phyloP scores from a whole-genome alignment of 768 basidiomycete species.

The Coprinopsis cinerea region DNA sequence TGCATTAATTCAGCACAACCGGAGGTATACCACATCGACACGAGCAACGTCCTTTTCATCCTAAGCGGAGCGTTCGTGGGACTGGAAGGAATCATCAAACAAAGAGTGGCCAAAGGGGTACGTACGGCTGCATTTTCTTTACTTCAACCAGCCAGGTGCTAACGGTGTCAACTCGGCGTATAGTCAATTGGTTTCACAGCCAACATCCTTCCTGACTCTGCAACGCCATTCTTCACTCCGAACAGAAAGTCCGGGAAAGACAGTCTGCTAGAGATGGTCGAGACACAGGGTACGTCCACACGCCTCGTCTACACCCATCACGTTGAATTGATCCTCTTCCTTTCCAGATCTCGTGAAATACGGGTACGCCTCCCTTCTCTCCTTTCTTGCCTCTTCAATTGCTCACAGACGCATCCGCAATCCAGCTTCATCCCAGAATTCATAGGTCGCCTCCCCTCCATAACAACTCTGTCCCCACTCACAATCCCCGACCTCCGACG shows the following conservation, averaged over 20 bases:
- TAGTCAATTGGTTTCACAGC: conserved; percentile 86
- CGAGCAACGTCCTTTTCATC: conserved; percentile 91
- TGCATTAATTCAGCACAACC: conserved; percentile 37
- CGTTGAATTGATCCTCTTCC: too few relatives aligned
- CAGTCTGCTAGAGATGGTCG: conserved; percentile 61
- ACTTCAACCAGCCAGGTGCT: background rate
- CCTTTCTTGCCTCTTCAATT: too few relatives aligned
- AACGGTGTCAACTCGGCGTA: conserved; percentile 6
- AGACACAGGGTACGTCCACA: conserved; percentile 51
- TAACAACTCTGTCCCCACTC: conserved; percentile 77
- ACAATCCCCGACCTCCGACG: conserved; percentile 77
- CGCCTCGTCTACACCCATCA: background rate
- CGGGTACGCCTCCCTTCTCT: too few relatives aligned
- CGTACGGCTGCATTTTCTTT: too few relatives aligned
- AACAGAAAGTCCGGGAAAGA: conserved; percentile 54
- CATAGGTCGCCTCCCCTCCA: conserved; percentile 87
- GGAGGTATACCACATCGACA: conserved; percentile 75
- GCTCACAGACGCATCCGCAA: background rate
- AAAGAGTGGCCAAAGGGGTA: conserved; percentile 81
- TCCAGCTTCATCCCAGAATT: conserved; percentile 91
- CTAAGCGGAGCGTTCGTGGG: conserved; percentile 95
- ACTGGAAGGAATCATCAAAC: conserved; percentile 73
- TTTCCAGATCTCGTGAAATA: conserved; percentile 73
- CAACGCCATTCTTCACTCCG: conserved; percentile 69
- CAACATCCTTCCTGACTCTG: conserved; percentile 33